Evolutionary conservation across 2,329 filamentous ascomycete species (phyloP), one percentile per base, ranked within the genome.

Genomic region (Rutstroemia sp.): DNA sequence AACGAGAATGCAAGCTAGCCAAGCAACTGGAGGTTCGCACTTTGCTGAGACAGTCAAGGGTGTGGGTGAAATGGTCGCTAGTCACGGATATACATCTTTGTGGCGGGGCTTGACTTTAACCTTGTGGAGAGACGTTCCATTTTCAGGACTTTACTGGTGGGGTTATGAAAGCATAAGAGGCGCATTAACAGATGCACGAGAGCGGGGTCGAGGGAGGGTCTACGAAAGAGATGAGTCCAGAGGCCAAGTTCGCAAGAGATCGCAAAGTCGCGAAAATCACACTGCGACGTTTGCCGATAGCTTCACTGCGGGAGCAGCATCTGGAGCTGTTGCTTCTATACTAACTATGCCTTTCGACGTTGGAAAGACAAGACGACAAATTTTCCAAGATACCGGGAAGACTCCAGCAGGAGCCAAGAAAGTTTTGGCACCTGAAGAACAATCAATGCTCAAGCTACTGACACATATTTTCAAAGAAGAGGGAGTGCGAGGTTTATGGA

Each of bases 131-230:
- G 94, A 99, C 68, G 94, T 97, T 0, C 94, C 94, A 0, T 99
- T 99, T 68, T 97, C 92, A 0, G 94, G 88, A 3, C 81, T 99
- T 46, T 99, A 99, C 75, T 99, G 94, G 94, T 95, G 88, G 84
- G 92, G 94, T 12, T 99, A 99, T 70, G 94, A 99, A 74, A 84
- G 82, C 17, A 85, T 92, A 55, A 84, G 91, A 53, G 83, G 84
- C 23, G 74, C 75, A 52, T 73, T 97, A 57, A 87, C 84, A 1
- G 85, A 92, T 63, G 73, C 82, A 49, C 84, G 91, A 61, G 81
- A 79, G 68, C 73, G 75, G 51, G 69, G 72, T 23, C 71, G 74
- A 25, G 78, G 77, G 0, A 73, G 74, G 38, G 64, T 68, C 1
- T 57, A 76, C 6, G 72, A 68, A 48, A 68, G 66, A 25, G 72